Percentiles rank a stretch among this genome's conserved stretches.
These are phyloP conservation scores for Phragmites australis DNA, from an alignment of 176 grass and related monocot species.

Conservation along the genomic window DNA sequence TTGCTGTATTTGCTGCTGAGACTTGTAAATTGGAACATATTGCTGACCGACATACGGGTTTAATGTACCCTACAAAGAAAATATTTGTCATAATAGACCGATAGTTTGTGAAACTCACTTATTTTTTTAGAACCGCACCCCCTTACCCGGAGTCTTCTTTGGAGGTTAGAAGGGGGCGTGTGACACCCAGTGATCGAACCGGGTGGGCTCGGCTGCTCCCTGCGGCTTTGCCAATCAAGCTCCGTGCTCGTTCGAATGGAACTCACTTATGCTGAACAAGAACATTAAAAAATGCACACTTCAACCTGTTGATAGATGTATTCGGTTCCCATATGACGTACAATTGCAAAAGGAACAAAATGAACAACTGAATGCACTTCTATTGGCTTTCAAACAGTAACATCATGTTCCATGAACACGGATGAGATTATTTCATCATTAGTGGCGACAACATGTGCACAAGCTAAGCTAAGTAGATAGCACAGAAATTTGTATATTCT, in stretches of 20 bases:
- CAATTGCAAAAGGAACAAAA: conserved; percentile 72
- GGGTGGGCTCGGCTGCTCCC: no score
- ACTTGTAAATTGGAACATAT: conserved; percentile 75
- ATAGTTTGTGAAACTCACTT: conserved; percentile 15
- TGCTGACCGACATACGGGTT: conserved; percentile 73
- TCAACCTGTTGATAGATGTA: conserved; percentile 91
- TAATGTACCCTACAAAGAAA: conserved; percentile 68
- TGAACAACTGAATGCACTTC: conserved; percentile 38
- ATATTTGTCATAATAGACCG: background rate
- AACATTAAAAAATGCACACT: conserved; percentile 31
- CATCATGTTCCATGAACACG: conserved; percentile 26
- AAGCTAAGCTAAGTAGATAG: conserved; percentile 11
- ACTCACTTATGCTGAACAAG: conserved; percentile 1
- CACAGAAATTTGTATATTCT: background rate
- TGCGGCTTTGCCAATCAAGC: no score
- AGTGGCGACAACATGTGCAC: background rate
- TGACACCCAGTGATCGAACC: no score
- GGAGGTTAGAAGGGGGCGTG: no score
- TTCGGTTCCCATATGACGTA: conserved; percentile 72
- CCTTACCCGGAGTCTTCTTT: no score
- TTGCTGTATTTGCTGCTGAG: conserved; percentile 61
- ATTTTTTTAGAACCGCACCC: no score
- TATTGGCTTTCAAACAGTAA: conserved; percentile 34
- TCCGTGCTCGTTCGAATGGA: no score
- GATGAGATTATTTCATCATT: background rate